Evolutionary conservation across 352 stramenopile species (phyloP).

Genomic region (Elongisporangium senticosum): DNA sequence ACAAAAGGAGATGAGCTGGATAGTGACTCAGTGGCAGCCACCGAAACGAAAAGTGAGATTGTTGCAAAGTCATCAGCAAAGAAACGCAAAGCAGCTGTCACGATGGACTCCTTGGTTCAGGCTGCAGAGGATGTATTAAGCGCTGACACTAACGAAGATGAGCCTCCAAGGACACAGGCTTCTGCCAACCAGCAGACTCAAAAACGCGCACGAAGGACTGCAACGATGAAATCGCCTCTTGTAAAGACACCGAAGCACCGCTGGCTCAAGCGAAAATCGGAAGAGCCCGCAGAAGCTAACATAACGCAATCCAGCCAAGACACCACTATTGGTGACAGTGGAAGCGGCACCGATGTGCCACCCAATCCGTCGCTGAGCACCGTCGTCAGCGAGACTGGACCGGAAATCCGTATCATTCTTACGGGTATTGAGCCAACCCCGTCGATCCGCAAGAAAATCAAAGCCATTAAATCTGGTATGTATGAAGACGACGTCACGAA

Average conservation of each 20-base stretch:
- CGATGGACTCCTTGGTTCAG: not conserved
- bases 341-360: not conserved
- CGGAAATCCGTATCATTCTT: constrained; percentile 38
- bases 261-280: constrained; percentile 31
- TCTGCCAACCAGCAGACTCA: not conserved
- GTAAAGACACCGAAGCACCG: constrained; percentile 31
- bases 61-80: constrained; percentile 2
- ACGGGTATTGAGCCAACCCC: constrained; percentile 43
- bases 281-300: constrained; percentile 17
- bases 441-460: constrained; percentile 35
- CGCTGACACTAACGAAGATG: not conserved
- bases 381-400: not conserved
- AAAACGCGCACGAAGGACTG: not conserved
- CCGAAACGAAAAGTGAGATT: not conserved
- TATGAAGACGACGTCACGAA: constrained; percentile 48
- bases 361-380: not conserved
- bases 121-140: not conserved
- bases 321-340: not conserved
- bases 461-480: constrained; percentile 23
- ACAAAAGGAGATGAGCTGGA: constrained; percentile 16
- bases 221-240: constrained; percentile 6
- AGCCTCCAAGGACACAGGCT: not conserved
- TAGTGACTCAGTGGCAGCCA: constrained; percentile 8
- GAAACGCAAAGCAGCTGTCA: constrained; percentile 5
- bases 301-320: constrained; percentile 2